Conservation (phyloP, 768 basidiomycete species). For the Auriscalpium microsporum region DNA sequence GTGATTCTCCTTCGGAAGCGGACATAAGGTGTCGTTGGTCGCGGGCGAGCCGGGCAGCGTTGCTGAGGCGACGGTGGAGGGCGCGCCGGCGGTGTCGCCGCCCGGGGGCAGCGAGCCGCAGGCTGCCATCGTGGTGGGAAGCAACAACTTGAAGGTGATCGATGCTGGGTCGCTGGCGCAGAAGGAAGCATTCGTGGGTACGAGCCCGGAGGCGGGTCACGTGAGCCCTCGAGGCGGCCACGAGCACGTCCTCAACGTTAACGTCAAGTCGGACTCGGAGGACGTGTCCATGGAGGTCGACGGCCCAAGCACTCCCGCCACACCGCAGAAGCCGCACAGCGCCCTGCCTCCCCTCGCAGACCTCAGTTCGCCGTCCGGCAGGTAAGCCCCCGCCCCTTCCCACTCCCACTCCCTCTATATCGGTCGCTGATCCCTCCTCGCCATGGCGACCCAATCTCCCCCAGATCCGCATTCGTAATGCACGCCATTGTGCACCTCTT, state of each 20-base stretch:
- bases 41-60: not conserved
- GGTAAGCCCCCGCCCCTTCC: conserved; percentile 34
- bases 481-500: conserved; percentile 58
- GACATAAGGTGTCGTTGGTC: conserved; percentile 15
- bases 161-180: not conserved
- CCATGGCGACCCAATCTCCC: too few relatives aligned
- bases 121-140: not conserved
- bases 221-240: too few relatives aligned
- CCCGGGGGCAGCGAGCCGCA: conserved; percentile 5
- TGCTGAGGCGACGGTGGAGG: conserved; percentile 1
- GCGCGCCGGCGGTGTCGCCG: not conserved
- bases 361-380: conserved; percentile 48
- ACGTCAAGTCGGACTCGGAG: too few relatives aligned
- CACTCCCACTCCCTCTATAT: not conserved
- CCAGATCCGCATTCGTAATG: conserved; percentile 51
- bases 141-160: not conserved
- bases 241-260: too few relatives aligned
- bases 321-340: conserved; percentile 8
- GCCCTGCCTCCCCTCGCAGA: conserved; percentile 37
- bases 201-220: too few relatives aligned
- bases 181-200: too few relatives aligned
- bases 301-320: not conserved
- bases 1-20: conserved; percentile 7
- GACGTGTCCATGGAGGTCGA: conserved; percentile 10
- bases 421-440: conserved; percentile 8